Evolutionary conservation across 2,329 filamentous ascomycete species (phyloP).

Genomic region (Annulohypoxylon truncatum): DNA sequence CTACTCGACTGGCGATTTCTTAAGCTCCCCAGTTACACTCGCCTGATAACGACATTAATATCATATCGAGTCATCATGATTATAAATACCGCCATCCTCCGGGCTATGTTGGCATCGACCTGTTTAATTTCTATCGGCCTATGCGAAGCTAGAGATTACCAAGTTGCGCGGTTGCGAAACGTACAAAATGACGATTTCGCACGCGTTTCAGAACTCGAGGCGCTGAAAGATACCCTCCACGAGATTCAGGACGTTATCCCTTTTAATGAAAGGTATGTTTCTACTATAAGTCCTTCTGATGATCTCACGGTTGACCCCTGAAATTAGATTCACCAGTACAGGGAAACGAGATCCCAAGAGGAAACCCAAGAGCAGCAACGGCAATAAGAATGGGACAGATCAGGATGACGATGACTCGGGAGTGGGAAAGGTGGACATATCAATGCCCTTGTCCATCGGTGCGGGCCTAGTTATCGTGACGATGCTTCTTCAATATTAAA

Average conservation of each 20-base stretch:
- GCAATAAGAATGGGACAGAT: background rate
- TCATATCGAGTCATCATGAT: background rate
- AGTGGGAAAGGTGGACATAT: background rate
- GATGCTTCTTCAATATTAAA: background rate
- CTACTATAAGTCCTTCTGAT: background rate
- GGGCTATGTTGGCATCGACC: background rate
- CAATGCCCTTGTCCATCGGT: slow-evolving; percentile 1
- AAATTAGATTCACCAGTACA: background rate
- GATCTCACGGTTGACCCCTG: background rate
- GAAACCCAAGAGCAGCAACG: background rate
- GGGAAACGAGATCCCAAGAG: slow-evolving; percentile 8
- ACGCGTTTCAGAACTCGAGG: background rate
- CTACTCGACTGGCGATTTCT: no score
- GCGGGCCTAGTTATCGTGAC: background rate
- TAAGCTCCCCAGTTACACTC: background rate
- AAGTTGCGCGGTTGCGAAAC: slow-evolving; percentile 5
- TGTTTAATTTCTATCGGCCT: background rate
- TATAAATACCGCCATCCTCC: background rate
- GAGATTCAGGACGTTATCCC: background rate
- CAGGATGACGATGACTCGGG: slow-evolving; percentile 5
- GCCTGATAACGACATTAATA: background rate
- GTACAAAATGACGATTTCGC: background rate
- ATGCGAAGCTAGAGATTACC: background rate
- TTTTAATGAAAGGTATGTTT: background rate
- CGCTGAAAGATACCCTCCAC: background rate